phyloP scores from a whole-genome alignment of 1,284 basidiomycete genomes.

The Schizophyllum amplum region DNA sequence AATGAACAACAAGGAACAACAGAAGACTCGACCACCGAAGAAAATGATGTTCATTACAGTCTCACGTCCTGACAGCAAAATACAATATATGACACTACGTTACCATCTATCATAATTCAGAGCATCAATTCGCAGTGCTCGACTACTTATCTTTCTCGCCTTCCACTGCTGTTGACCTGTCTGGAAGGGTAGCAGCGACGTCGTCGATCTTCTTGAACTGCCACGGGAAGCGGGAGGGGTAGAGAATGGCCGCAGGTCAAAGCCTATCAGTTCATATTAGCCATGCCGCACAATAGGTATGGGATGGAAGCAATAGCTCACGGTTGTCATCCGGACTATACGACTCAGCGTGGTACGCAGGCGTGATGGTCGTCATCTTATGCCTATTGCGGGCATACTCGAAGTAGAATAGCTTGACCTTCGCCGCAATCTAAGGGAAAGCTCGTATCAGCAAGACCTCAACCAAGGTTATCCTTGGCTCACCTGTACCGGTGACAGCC shows the following conservation, averaged over 20 bases:
- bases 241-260: constrained; percentile 95
- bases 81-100: too few species aligned
- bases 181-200: constrained; percentile 65
- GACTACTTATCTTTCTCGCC: not conserved
- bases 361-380: constrained; percentile 99
- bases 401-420: constrained; percentile 97
- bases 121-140: not conserved
- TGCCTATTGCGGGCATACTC: constrained; percentile 95
- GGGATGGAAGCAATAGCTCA: constrained; percentile 27
- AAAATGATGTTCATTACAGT: too few species aligned
- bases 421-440: constrained; percentile 78
- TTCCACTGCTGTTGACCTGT: constrained; percentile 37
- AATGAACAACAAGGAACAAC: too few species aligned
- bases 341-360: constrained; percentile 93
- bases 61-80: too few species aligned
- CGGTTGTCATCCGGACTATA: constrained; percentile 97
- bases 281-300: constrained; percentile 1
- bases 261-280: constrained; percentile 44
- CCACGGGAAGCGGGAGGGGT: constrained; percentile 90
- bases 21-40: too few species aligned
- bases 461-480: too few species aligned
- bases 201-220: constrained; percentile 95
- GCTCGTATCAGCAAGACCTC: not conserved
- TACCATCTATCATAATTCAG: too few species aligned
- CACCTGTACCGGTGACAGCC: constrained; percentile 75